These are phyloP conservation scores for Eimeria falciformis DNA, from an alignment of 169 alveolate species.

Conservation along the genomic window DNA sequence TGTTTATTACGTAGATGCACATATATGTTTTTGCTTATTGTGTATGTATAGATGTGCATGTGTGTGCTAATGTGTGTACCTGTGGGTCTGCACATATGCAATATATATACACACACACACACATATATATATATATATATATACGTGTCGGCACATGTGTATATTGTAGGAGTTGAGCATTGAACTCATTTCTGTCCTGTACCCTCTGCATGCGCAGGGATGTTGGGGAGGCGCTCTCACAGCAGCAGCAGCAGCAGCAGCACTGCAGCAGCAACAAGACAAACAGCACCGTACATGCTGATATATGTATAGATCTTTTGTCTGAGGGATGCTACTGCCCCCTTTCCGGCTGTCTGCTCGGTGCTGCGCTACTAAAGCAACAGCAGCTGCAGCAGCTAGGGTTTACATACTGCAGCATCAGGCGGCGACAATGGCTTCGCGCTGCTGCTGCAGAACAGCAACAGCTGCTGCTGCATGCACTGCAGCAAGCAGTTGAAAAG, in stretches of 20 bases:
- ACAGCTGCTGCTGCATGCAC: slow-evolving; percentile 32
- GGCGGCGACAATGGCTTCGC: slow-evolving; percentile 50
- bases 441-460: slow-evolving; percentile 37
- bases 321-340: slow-evolving; percentile 74
- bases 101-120: too few species aligned
- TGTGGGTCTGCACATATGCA: too few species aligned
- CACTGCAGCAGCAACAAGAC: slow-evolving; percentile 17
- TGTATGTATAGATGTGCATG: too few species aligned
- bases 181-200: not conserved
- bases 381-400: slow-evolving; percentile 68
- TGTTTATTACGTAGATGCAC: too few species aligned
- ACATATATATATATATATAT: too few species aligned
- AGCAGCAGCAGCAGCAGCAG: slow-evolving; percentile 41
- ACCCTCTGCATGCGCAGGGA: not conserved
- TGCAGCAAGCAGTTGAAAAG: slow-evolving; percentile 33
- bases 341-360: slow-evolving; percentile 59
- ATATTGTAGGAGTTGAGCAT: not conserved
- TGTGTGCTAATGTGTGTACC: too few species aligned
- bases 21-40: too few species aligned
- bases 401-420: slow-evolving; percentile 8
- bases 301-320: slow-evolving; percentile 44
- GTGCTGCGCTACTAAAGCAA: slow-evolving; percentile 47
- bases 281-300: slow-evolving; percentile 1
- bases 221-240: not conserved
- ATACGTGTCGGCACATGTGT: too few species aligned